A percentile compares a stretch with the other conserved stretches of the same genome.
Conservation (phyloP, 805 yeast genomes). For the Cyberlindnera samutprakarnensis region DNA sequence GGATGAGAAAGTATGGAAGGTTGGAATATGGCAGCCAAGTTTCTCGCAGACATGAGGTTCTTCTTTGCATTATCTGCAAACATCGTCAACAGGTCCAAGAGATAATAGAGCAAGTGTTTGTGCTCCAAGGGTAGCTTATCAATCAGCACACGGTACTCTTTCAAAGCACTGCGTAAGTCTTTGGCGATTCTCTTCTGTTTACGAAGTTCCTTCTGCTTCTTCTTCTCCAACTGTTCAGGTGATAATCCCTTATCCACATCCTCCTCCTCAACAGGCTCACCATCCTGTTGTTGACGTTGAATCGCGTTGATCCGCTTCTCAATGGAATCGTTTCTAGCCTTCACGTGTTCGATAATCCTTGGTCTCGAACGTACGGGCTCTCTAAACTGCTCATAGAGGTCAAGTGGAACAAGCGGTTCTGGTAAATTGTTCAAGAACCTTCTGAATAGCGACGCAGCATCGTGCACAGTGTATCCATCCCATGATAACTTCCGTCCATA, state of each 20-base stretch:
- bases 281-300: conserved; percentile 11
- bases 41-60: conserved; percentile 88
- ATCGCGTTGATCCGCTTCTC: conserved; percentile 29
- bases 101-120: conserved; percentile 76
- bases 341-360: conserved; percentile 58
- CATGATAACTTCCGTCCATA: conserved; percentile 80
- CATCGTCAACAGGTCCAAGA: conserved; percentile 78
- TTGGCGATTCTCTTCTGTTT: conserved; percentile 46
- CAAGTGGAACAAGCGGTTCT: conserved; percentile 84
- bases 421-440: conserved; percentile 82
- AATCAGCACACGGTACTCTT: conserved; percentile 63
- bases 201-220: conserved; percentile 29
- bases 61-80: conserved; percentile 71
- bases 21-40: conserved; percentile 93
- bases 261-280: conserved; percentile 7
- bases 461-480: conserved; percentile 95
- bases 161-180: conserved; percentile 62
- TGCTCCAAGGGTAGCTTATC: conserved; percentile 68
- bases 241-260: conserved; percentile 9
- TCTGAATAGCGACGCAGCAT: conserved; percentile 86
- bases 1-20: conserved; percentile 95
- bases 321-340: conserved; percentile 41
- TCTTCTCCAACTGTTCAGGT: conserved; percentile 22
- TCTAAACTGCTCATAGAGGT: conserved; percentile 69
- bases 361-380: conserved; percentile 62